Percentiles rank a stretch among this genome's conserved stretches.
Evolutionary conservation across 106 monocot genomes (phyloP).

Genomic region (Hemerocallis citrina): DNA sequence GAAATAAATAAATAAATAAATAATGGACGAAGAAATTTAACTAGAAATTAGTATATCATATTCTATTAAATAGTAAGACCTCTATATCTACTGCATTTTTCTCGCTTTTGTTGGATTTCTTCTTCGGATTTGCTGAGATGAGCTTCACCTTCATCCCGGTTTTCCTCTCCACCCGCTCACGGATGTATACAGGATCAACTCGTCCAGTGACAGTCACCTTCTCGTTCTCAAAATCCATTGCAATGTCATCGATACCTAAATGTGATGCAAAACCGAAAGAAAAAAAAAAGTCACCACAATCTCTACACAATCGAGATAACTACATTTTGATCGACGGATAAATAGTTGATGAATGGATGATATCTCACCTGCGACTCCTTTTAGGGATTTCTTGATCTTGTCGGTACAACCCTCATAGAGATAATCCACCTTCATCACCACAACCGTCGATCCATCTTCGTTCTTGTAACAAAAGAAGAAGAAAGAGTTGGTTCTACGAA

Average conservation of each 20-base stretch:
- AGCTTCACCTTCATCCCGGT: slow-evolving; percentile 42
- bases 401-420: slow-evolving; percentile 61
- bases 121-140: slow-evolving; percentile 26
- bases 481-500: too few species aligned
- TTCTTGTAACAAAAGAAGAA: too few species aligned
- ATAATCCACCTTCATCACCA: too few species aligned
- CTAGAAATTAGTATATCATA: too few species aligned
- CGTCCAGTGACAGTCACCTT: slow-evolving; percentile 53
- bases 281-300: neutral
- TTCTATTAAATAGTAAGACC: neutral
- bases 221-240: slow-evolving; percentile 17
- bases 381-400: slow-evolving; percentile 34
- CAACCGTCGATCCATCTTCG: too few species aligned
- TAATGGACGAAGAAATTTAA: too few species aligned
- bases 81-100: too few species aligned
- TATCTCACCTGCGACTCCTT: slow-evolving; percentile 31
- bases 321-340: too few species aligned
- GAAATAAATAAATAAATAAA: neutral
- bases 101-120: neutral
- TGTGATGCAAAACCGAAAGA: neutral
- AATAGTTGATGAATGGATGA: neutral
- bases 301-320: too few species aligned
- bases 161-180: slow-evolving; percentile 32
- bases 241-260: slow-evolving; percentile 1
- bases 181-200: slow-evolving; percentile 45